Base-by-base conservation (phyloP, 306 rosid genomes). In the Gastrolobium bilobum region DNA sequence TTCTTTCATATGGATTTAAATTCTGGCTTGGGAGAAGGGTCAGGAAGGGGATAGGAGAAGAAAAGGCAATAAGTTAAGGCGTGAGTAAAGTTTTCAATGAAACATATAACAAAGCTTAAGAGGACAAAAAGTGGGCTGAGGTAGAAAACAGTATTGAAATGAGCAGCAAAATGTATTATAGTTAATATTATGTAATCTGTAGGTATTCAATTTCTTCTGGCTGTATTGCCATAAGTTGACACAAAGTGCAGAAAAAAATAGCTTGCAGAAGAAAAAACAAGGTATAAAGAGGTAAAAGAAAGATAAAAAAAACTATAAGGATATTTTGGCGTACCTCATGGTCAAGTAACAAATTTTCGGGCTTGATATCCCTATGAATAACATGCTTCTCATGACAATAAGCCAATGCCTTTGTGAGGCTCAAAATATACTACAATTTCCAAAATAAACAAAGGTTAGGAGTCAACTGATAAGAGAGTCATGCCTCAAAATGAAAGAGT, bases 331-430 rank as follows among this genome's bases (percentile, higher is more conserved):
- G 5, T 83, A 90, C 96, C 94, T 90, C 92, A 62, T 93, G 95
- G 72, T 90, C 98, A 42, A 93, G 89, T 60, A 93, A 73, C 91
- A 91, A 86, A 80, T 91, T 93, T 81, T 93, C 97, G 1, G 93
- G 98, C 92, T 91, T 91, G 70, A 93, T 93, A 63, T 93, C 96
- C 87, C 98, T 86, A 40, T 93, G 98, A 86, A 93, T 93, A 64
- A 93, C 95, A 85, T 90, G 33, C 82, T 90, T 94, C 90, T 91
- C 93, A 68, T 94, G 98, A 81, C 96, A 91, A 82, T 90, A 91
- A 38, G 87, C 89, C 96, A 91, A 68, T 0, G 97, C 96, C 81
- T 84, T 85, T 11, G 97, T 81, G 78, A 93, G 93, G 80, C 96
- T 87, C 75, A 87, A 66, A 10, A 94, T 86, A 82, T 90, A 91